These are phyloP conservation scores for Suhomyces bribrorum DNA, from an alignment of 1,139 yeast genomes.

Conservation along the genomic window DNA sequence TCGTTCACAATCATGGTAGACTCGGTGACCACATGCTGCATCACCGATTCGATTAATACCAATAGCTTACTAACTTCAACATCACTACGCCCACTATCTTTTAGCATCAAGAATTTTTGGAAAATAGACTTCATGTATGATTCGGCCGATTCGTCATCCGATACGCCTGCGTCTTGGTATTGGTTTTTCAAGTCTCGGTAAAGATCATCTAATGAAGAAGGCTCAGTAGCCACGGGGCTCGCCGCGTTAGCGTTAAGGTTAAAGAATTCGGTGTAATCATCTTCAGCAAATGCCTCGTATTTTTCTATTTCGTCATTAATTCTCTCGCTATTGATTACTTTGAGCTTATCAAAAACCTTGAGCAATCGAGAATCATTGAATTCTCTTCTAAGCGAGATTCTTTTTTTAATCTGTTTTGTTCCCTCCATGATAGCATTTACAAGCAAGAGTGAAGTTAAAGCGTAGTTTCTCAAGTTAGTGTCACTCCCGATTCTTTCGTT, in stretches of 20 bases:
- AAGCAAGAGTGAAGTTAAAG: constrained; percentile 46
- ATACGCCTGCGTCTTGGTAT: constrained; percentile 10
- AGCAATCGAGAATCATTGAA: constrained; percentile 43
- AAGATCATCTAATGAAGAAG: constrained; percentile 24
- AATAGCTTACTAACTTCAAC: constrained; percentile 26
- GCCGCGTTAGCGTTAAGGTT: constrained; percentile 13
- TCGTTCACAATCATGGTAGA: constrained; percentile 26
- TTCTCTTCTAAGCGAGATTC: constrained; percentile 41
- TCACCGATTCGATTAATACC: constrained; percentile 31
- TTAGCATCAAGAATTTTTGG: constrained; percentile 27
- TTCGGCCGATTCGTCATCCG: constrained; percentile 15
- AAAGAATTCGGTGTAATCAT: constrained; percentile 33
- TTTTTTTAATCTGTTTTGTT: constrained; percentile 29
- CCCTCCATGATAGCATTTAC: constrained; percentile 44
- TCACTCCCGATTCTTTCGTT: constrained; percentile 20
- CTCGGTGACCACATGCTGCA: constrained; percentile 33
- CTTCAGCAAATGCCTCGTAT: constrained; percentile 43
- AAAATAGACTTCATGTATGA: constrained; percentile 24
- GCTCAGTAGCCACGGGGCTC: constrained; percentile 11
- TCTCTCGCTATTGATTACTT: constrained; percentile 37
- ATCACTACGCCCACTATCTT: constrained; percentile 24
- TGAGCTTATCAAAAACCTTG: constrained; percentile 41
- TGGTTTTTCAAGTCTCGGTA: constrained; percentile 20
- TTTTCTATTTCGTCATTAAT: constrained; percentile 48
- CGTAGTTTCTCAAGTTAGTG: constrained; percentile 39